phyloP scores from a whole-genome alignment of 139 green algal species.

The Coelastrella sp. region DNA sequence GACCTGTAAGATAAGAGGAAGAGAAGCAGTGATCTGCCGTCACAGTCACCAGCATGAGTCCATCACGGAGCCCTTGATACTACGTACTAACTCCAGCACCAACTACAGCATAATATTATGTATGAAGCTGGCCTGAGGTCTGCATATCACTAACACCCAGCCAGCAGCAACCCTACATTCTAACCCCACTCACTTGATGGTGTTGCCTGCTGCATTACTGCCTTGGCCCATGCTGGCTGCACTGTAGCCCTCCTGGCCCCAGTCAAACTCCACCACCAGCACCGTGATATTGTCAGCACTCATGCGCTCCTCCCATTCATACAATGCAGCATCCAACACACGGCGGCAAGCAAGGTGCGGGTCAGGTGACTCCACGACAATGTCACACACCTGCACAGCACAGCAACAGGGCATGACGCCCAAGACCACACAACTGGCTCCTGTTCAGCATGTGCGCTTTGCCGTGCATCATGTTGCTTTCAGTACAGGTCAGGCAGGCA shows the following conservation, averaged over 20 bases:
- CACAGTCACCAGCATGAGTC: no score
- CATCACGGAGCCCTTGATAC: no score
- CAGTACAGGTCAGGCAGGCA: no score
- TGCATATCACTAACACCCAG: neutral
- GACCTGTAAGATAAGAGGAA: no score
- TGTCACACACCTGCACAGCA: slow-evolving; percentile 42
- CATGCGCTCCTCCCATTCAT: slow-evolving; percentile 68
- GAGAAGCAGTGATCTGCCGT: no score
- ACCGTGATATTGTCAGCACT: slow-evolving; percentile 68
- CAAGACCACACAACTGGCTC: neutral
- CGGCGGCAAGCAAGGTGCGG: slow-evolving; percentile 47
- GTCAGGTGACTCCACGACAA: slow-evolving; percentile 46
- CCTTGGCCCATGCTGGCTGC: slow-evolving; percentile 10
- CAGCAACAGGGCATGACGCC: no score
- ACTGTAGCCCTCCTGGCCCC: slow-evolving; percentile 34
- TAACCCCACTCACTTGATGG: neutral
- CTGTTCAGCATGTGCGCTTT: no score
- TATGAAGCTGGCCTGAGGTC: no score
- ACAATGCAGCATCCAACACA: slow-evolving; percentile 60
- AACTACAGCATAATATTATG: no score
- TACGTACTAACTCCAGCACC: no score
- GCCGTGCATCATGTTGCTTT: no score
- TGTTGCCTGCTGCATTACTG: neutral
- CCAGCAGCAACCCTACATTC: neutral
- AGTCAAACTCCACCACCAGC: slow-evolving; percentile 61